A percentile compares a stretch with the other conserved stretches of the same genome.
Conservation (phyloP, 148 eudicot species). For the Camellia lanceoleosa region DNA sequence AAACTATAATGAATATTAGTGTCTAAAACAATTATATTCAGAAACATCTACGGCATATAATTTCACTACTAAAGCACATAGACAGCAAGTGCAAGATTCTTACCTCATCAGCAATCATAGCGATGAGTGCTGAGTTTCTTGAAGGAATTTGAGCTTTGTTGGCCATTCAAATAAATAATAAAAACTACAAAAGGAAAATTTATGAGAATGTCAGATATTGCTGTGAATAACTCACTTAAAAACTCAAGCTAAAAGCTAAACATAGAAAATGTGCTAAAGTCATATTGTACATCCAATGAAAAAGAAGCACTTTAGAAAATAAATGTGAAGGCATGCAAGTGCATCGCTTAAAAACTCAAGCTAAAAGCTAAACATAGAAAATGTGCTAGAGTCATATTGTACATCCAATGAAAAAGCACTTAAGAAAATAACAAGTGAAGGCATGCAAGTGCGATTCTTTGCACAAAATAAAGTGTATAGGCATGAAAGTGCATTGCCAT, state of each 20-base stretch:
- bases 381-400: background rate
- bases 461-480: background rate
- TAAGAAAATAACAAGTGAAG: background rate
- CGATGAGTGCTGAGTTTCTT: conserved; percentile 67
- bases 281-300: background rate
- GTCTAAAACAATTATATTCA: background rate
- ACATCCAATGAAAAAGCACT: background rate
- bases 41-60: background rate
- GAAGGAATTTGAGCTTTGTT: conserved; percentile 59
- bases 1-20: background rate
- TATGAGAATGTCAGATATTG: background rate
- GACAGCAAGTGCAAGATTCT: background rate
- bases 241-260: background rate
- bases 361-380: background rate
- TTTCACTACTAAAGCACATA: background rate
- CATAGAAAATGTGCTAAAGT: background rate
- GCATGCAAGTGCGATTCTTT: background rate
- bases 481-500: background rate
- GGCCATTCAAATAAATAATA: conserved; percentile 40
- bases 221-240: background rate
- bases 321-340: background rate
- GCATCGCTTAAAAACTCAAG: background rate
- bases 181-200: conserved; percentile 1
- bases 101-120: conserved; percentile 85
- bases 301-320: background rate